These are phyloP conservation scores for Daldinia concentrica DNA, from an alignment of 495 filamentous ascomycete species.

Conservation along the genomic window DNA sequence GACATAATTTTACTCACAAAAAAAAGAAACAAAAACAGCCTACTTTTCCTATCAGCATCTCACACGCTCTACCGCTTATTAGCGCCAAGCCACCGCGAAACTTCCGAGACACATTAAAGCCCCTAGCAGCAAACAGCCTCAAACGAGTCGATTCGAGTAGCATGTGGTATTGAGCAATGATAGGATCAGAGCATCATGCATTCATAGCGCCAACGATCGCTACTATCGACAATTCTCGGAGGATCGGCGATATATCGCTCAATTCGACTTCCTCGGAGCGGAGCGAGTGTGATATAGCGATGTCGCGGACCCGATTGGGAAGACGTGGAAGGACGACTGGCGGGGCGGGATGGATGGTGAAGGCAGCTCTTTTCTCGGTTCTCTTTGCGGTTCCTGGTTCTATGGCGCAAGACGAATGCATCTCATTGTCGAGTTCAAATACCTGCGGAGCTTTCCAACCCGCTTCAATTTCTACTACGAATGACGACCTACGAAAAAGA, in stretches of 20 bases:
- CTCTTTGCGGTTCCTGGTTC: constrained; percentile 47
- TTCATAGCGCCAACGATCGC: constrained; percentile 30
- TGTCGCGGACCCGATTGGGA: constrained; percentile 15
- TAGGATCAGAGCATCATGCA: constrained; percentile 42
- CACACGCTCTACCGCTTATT: constrained; percentile 3
- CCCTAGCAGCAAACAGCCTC: background rate
- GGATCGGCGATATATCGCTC: constrained; percentile 9
- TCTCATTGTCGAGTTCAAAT: constrained; percentile 81
- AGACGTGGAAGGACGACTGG: constrained; percentile 15
- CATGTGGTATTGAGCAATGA: constrained; percentile 44
- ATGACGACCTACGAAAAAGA: constrained; percentile 66
- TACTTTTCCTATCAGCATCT: constrained; percentile 26
- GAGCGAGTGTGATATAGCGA: constrained; percentile 13
- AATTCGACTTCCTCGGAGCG: constrained; percentile 12
- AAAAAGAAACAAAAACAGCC: constrained; percentile 21
- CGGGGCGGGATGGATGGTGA: constrained; percentile 22
- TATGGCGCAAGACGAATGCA: constrained; percentile 62
- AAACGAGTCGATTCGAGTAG: constrained; percentile 19
- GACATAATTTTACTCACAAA: constrained; percentile 29
- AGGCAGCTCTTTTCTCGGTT: constrained; percentile 40
- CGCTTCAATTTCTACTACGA: constrained; percentile 85
- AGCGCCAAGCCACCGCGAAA: constrained; percentile 6
- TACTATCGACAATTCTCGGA: constrained; percentile 19
- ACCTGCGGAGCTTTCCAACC: constrained; percentile 84
- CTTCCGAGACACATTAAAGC: background rate